Conservation (phyloP, 257 asterid genomes). For the Ilex asprella region DNA sequence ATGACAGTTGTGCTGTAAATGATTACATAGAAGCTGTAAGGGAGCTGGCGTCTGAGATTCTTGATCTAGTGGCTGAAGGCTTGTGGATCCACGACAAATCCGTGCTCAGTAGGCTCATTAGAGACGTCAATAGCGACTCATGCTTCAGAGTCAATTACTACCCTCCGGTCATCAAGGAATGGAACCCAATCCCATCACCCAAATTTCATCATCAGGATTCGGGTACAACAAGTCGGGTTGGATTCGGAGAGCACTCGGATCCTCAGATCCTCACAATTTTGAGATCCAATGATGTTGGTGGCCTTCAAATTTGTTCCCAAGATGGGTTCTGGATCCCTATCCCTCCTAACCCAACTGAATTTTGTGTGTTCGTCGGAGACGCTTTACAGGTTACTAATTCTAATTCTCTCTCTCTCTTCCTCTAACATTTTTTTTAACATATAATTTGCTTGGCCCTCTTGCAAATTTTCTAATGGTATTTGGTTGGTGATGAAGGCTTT, state of each 20-base stretch:
- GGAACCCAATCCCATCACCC: constrained; percentile 14
- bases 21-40: constrained; percentile 50
- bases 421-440: too few species aligned
- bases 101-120: constrained; percentile 37
- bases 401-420: too few species aligned
- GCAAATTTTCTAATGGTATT: too few species aligned
- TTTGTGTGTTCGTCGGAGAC: constrained; percentile 70
- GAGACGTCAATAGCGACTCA: constrained; percentile 38
- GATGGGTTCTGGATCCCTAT: constrained; percentile 69
- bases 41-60: constrained; percentile 53
- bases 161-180: constrained; percentile 23
- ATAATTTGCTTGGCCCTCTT: too few species aligned
- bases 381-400: constrained; percentile 42
- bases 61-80: constrained; percentile 55
- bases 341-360: constrained; percentile 34
- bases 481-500: constrained; percentile 24
- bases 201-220: neutral
- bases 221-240: constrained; percentile 18
- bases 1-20: constrained; percentile 40
- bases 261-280: constrained; percentile 76
- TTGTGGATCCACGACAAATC: constrained; percentile 30
- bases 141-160: constrained; percentile 71
- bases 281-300: constrained; percentile 49
- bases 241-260: constrained; percentile 86
- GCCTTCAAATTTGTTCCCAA: constrained; percentile 47